Percentiles rank a stretch among this genome's conserved stretches.
These are phyloP conservation scores for Cryptosporidium ryanae DNA, from an alignment of 169 alveolate genomes.

Conservation along the genomic window DNA sequence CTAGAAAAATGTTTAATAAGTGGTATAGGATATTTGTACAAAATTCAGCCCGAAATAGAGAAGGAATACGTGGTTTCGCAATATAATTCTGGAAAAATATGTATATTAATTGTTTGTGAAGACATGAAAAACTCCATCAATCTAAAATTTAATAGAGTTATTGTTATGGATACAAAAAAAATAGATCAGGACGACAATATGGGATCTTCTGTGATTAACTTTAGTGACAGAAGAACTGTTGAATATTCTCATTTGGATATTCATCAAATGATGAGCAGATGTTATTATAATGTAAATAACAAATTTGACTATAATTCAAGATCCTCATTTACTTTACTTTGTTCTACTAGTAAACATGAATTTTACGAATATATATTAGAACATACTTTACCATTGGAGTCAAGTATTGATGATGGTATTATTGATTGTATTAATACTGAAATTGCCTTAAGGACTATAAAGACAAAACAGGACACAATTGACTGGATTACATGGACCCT, in stretches of 20 bases:
- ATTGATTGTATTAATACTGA: constrained; percentile 97
- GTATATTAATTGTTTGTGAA: constrained; percentile 49
- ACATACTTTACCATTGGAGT: constrained; percentile 98
- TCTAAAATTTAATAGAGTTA: constrained; percentile 81
- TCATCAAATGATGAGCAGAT: constrained; percentile 32
- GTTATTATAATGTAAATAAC: background rate
- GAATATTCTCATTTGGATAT: constrained; percentile 52
- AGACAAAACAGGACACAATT: constrained; percentile 95
- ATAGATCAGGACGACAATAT: constrained; percentile 57
- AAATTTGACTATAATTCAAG: background rate
- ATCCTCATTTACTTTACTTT: constrained; percentile 82
- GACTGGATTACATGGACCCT: constrained; percentile 99
- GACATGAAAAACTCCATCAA: constrained; percentile 46
- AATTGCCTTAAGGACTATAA: constrained; percentile 95
- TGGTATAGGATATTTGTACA: constrained; percentile 45
- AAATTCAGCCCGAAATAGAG: constrained; percentile 22
- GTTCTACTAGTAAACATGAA: constrained; percentile 93
- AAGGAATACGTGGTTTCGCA: constrained; percentile 5
- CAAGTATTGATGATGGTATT: constrained; percentile 92
- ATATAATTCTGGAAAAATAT: constrained; percentile 12
- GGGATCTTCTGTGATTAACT: constrained; percentile 8
- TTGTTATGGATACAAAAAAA: constrained; percentile 83
- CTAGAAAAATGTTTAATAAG: background rate
- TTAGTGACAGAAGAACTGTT: constrained; percentile 22
- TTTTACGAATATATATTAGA: constrained; percentile 95